A percentile compares a stretch with the other conserved stretches of the same genome.
Conservation (phyloP, 257 asterid species). For the Plantago ovata region DNA sequence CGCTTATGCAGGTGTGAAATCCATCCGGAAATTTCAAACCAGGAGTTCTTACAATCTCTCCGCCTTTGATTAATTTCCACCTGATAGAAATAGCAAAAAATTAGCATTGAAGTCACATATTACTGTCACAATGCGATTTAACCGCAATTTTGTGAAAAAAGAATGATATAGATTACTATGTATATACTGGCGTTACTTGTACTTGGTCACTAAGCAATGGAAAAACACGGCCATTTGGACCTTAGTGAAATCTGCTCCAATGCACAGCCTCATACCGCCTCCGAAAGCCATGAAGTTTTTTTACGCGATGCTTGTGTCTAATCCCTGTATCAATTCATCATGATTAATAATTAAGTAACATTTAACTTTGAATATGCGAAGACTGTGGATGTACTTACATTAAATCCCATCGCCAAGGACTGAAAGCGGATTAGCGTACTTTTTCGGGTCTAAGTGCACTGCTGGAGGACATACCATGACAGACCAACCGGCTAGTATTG, state of each 20-base stretch:
- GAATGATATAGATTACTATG: conserved; percentile 58
- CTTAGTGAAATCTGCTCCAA: too few relatives aligned
- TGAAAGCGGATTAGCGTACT: conserved; percentile 47
- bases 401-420: conserved; percentile 59
- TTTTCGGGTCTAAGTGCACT: too few relatives aligned
- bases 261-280: conserved; percentile 56
- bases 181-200: too few relatives aligned
- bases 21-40: conserved; percentile 45
- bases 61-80: conserved; percentile 31
- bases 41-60: too few relatives aligned
- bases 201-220: too few relatives aligned
- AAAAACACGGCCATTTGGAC: too few relatives aligned
- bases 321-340: neutral
- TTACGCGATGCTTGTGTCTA: conserved; percentile 38
- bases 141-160: conserved; percentile 52
- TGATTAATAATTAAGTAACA: neutral
- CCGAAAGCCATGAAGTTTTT: conserved; percentile 66
- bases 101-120: conserved; percentile 42
- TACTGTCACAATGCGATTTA: conserved; percentile 55
- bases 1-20: neutral
- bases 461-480: conserved; percentile 57
- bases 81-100: too few relatives aligned
- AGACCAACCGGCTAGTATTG: conserved; percentile 60
- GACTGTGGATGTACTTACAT: conserved; percentile 29
- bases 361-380: neutral